phyloP scores from a whole-genome alignment of 768 basidiomycete genomes.

The Naganishia antarctica region DNA sequence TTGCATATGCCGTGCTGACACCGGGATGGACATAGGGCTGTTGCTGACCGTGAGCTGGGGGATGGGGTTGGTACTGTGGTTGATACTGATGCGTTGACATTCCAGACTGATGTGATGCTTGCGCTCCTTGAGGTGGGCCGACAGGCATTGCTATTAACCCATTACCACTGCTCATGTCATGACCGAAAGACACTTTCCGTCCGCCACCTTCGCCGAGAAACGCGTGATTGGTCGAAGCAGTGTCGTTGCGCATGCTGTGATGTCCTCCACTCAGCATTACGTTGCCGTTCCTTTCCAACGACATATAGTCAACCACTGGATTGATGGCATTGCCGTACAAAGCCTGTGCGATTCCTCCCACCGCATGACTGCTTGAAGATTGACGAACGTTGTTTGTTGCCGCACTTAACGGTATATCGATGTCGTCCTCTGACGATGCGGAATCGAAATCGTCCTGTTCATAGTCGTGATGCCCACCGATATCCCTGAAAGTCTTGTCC shows the following conservation, averaged over 20 bases:
- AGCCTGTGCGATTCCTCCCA: background rate
- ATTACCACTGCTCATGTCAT: background rate
- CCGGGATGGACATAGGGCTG: background rate
- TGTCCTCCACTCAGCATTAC: background rate
- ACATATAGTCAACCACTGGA: background rate
- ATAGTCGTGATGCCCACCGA: constrained; percentile 5
- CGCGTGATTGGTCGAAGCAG: background rate
- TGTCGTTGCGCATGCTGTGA: background rate
- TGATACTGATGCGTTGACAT: background rate
- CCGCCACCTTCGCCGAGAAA: background rate
- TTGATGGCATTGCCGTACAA: background rate
- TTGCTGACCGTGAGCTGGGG: background rate
- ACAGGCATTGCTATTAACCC: background rate
- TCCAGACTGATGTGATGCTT: background rate
- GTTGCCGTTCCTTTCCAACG: background rate
- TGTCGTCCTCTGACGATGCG: constrained; percentile 4
- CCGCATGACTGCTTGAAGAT: background rate
- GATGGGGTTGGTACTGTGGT: background rate
- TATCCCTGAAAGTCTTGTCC: background rate
- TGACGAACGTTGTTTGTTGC: background rate
- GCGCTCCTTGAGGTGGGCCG: background rate
- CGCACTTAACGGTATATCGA: background rate
- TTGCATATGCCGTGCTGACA: background rate
- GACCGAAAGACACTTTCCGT: background rate
- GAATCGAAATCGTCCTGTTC: constrained; percentile 7